Evolutionary conservation across 1,284 basidiomycete species (phyloP).

Genomic region (Cutaneotrichosporon dermatis): DNA sequence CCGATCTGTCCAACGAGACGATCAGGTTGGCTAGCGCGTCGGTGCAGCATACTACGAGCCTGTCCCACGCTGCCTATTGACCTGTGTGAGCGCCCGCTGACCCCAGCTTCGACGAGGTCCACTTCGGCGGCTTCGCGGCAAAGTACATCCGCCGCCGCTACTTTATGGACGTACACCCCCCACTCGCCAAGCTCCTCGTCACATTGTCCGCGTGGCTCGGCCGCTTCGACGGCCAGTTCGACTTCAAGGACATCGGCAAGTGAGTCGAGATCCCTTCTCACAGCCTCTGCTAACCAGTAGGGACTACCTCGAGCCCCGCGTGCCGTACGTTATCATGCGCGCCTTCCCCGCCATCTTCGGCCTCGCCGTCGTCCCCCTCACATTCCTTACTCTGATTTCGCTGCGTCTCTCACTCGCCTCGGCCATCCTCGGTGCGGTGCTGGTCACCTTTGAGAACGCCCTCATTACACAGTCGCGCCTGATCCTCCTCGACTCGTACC

Average conservation of each 20-base stretch:
- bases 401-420: slow-evolving; percentile 86
- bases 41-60: too few relatives aligned
- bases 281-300: slow-evolving; percentile 48
- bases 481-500: slow-evolving; percentile 93
- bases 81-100: not conserved
- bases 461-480: slow-evolving; percentile 91
- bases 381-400: slow-evolving; percentile 89
- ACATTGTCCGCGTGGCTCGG: slow-evolving; percentile 81
- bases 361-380: slow-evolving; percentile 78
- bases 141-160: slow-evolving; percentile 87
- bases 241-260: slow-evolving; percentile 97
- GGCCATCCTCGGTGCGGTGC: slow-evolving; percentile 79
- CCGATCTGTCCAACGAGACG: too few relatives aligned
- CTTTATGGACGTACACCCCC: slow-evolving; percentile 97
- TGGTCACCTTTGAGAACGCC: slow-evolving; percentile 95
- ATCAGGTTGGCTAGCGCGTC: too few relatives aligned
- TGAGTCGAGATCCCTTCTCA: slow-evolving; percentile 49
- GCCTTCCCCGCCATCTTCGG: slow-evolving; percentile 86
- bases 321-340: slow-evolving; percentile 96
- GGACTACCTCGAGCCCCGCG: slow-evolving; percentile 64
- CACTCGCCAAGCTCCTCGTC: slow-evolving; percentile 91
- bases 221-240: slow-evolving; percentile 90
- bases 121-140: slow-evolving; percentile 90
- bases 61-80: too few relatives aligned
- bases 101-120: slow-evolving; percentile 87